Base-by-base conservation (phyloP, 257 asterid genomes). In the Solanum commersonii region DNA sequence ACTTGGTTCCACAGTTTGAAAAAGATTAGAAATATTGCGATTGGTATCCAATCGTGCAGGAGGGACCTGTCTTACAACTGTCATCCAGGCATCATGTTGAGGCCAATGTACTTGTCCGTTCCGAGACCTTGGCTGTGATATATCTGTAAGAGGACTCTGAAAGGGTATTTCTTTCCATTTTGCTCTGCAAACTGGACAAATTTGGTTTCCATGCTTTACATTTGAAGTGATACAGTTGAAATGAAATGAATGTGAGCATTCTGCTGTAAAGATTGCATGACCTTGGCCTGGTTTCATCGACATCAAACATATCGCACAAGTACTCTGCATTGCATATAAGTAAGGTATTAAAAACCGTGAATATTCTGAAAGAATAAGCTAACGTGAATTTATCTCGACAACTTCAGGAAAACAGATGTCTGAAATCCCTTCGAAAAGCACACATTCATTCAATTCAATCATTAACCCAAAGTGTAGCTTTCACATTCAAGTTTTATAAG, bases 211-310 rank as follows among this genome's bases (percentile, higher is more conserved):
- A 73, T 95, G 97, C 92, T 94, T 94, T 84, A 96, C 98, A 67
- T 95, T 96, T 15, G 98, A 93, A 29, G 98, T 88, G 31, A 97
- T 95, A 79, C 99, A 96, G 65, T 93, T 96, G 93, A 95, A 97
- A 89, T 97, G 99, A 84, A 96, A 97, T 0, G 99, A 87, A 89
- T 97, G 99, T 1, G 98, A 94, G 93, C 99, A 97, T 91, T 97
- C 99, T 76, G 98, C 99, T 16, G 98, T 96, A 92, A 95, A 96
- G 85, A 97, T 97, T 22, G 98, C 99, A 63, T 93, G 98, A 70
- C 99, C 98, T 8, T 91, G 92, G 70, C 98, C 98, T 2, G 97
- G 92, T 89, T 90, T 95, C 98, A 96, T 90, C 38, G 92, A 38
- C 84, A 86, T 87, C 92, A 96, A 90, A 91, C 99, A 97, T 93